A percentile compares a stretch with the other conserved stretches of the same genome.
These are phyloP conservation scores for Flaveria brownii DNA, from an alignment of 129 eudicot genomes.

Conservation along the genomic window DNA sequence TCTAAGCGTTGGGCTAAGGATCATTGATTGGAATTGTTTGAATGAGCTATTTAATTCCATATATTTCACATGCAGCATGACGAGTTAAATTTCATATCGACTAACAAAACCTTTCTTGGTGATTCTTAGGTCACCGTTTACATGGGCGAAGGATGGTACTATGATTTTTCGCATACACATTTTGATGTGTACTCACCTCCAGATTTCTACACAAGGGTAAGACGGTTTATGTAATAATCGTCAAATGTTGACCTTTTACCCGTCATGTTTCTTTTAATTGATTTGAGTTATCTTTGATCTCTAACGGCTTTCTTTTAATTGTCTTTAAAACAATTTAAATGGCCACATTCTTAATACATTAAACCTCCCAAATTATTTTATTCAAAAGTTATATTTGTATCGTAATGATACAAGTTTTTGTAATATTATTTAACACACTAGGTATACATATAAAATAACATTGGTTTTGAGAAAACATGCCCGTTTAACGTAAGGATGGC, in stretches of 20 bases:
- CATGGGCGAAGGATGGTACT: slow-evolving; percentile 99
- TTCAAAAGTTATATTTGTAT: not conserved
- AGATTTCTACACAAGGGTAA: slow-evolving; percentile 90
- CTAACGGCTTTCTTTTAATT: not conserved
- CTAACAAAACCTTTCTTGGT: slow-evolving; percentile 24
- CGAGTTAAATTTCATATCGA: not conserved
- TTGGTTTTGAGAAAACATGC: not conserved
- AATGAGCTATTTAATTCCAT: not conserved
- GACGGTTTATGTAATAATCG: not conserved
- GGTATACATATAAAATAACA: not conserved
- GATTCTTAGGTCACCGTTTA: slow-evolving; percentile 70
- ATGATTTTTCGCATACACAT: slow-evolving; percentile 74
- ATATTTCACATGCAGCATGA: not conserved
- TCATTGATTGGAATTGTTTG: no score
- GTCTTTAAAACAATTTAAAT: not conserved
- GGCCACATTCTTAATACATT: not conserved
- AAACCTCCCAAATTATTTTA: not conserved
- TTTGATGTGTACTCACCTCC: slow-evolving; percentile 95
- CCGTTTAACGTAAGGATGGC: not conserved
- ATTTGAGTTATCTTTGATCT: not conserved
- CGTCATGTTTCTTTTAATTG: not conserved
- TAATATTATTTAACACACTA: not conserved
- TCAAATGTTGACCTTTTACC: slow-evolving; percentile 5
- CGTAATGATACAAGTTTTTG: not conserved
- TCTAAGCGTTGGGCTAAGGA: no score